Conservation (phyloP, 192 early-diverging fungal species). For the Rhizophagus clarus region DNA sequence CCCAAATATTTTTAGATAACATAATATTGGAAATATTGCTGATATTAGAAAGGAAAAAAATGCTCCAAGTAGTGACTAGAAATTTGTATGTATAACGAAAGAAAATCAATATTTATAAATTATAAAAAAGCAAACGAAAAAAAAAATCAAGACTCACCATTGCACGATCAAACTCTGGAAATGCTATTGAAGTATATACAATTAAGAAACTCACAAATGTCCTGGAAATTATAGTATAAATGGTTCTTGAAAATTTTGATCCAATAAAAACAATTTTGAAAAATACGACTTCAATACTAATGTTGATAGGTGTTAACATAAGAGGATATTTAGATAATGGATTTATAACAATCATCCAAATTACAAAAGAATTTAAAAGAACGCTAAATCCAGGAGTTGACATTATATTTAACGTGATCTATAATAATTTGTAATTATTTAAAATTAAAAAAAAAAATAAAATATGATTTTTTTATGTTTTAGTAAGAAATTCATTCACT, state of each 20-base stretch:
- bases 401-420: slow-evolving; percentile 61
- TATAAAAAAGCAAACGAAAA: not conserved
- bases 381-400: slow-evolving; percentile 43
- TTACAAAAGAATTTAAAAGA: slow-evolving; percentile 48
- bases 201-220: slow-evolving; percentile 1
- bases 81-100: not conserved
- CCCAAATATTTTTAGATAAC: slow-evolving; percentile 25
- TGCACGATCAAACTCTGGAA: slow-evolving; percentile 23
- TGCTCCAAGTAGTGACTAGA: slow-evolving; percentile 22
- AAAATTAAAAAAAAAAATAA: not conserved
- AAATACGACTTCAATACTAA: slow-evolving; percentile 24
- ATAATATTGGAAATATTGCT: slow-evolving; percentile 13
- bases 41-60: slow-evolving; percentile 24
- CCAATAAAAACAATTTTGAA: not conserved
- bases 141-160: slow-evolving; percentile 13
- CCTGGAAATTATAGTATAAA: not conserved
- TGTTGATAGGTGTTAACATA: slow-evolving; percentile 49
- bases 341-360: slow-evolving; percentile 59
- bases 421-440: not conserved
- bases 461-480: too few relatives aligned
- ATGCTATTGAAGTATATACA: not conserved
- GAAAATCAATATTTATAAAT: too few relatives aligned
- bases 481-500: not conserved
- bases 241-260: not conserved
- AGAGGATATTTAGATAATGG: slow-evolving; percentile 63